Evolutionary conservation across 192 early-diverging fungal species (phyloP).

Genomic region (Mortierella antarctica): DNA sequence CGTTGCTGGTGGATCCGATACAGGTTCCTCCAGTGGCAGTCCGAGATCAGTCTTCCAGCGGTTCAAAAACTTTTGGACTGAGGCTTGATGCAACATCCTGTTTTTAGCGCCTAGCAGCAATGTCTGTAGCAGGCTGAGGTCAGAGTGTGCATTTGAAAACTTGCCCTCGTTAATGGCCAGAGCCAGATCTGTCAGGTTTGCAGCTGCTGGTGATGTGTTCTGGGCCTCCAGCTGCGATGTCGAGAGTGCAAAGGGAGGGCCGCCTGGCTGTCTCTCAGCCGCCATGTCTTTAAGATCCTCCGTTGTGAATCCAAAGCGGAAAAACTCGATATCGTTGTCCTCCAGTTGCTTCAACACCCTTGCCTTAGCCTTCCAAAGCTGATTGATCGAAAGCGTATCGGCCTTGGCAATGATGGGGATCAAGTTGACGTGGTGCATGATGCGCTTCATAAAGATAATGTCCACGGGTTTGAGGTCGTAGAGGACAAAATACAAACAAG

Average conservation of each 20-base stretch:
- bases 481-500: slow-evolving; percentile 47
- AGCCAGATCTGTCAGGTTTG: slow-evolving; percentile 35
- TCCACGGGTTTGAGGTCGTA: slow-evolving; percentile 81
- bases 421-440: slow-evolving; percentile 91
- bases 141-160: slow-evolving; percentile 36
- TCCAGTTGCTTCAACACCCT: slow-evolving; percentile 61
- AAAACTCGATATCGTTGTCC: slow-evolving; percentile 48
- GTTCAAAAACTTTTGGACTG: slow-evolving; percentile 45
- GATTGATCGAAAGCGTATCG: slow-evolving; percentile 88
- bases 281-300: slow-evolving; percentile 47
- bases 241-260: slow-evolving; percentile 44
- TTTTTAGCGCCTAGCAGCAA: slow-evolving; percentile 42
- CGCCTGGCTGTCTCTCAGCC: slow-evolving; percentile 29
- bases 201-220: not conserved
- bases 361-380: slow-evolving; percentile 89
- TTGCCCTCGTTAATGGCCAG: slow-evolving; percentile 32
- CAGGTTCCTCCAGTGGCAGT: slow-evolving; percentile 24
- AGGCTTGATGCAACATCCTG: slow-evolving; percentile 37
- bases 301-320: slow-evolving; percentile 31
- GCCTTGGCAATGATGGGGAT: slow-evolving; percentile 96
- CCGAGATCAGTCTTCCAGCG: slow-evolving; percentile 45
- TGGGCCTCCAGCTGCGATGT: slow-evolving; percentile 34
- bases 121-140: slow-evolving; percentile 26
- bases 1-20: not conserved
- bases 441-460: slow-evolving; percentile 95